phyloP scores from a whole-genome alignment of 1,284 basidiomycete genomes.

The Boletellus deceptivus region DNA sequence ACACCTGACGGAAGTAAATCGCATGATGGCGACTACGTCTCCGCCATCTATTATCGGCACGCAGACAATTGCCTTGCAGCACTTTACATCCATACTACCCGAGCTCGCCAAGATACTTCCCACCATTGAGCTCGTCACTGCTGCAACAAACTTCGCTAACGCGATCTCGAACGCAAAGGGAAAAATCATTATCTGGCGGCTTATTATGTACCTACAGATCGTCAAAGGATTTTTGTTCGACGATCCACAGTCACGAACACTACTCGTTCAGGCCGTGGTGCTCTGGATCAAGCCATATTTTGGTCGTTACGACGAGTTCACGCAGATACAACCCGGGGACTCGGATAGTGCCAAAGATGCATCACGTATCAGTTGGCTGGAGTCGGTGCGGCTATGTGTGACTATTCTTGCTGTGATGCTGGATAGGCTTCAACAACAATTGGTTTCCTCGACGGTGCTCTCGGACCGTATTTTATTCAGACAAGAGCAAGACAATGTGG shows the following conservation, averaged over 20 bases:
- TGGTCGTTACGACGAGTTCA: constrained; percentile 85
- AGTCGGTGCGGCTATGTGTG: constrained; percentile 82
- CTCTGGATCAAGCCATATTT: constrained; percentile 96
- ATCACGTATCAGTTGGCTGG: constrained; percentile 86
- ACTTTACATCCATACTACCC: constrained; percentile 91
- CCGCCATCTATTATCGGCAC: constrained; percentile 91
- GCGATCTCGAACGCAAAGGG: constrained; percentile 79
- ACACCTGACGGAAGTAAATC: constrained; percentile 80
- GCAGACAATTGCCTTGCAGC: constrained; percentile 90
- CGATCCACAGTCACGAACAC: constrained; percentile 71
- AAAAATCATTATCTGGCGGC: constrained; percentile 89
- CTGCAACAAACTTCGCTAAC: constrained; percentile 86
- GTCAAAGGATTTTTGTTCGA: constrained; percentile 89
- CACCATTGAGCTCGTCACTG: constrained; percentile 78
- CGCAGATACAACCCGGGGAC: constrained; percentile 60
- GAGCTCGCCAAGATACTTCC: constrained; percentile 81
- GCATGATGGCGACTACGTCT: constrained; percentile 82
- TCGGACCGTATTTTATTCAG: constrained; percentile 60
- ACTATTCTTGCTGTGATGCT: constrained; percentile 88
- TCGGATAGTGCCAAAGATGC: constrained; percentile 64
- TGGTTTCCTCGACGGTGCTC: constrained; percentile 66
- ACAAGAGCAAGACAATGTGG: constrained; percentile 93
- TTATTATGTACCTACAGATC: constrained; percentile 91
- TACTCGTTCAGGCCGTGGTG: constrained; percentile 86
- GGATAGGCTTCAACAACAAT: constrained; percentile 82